Evolutionary conservation across 1,284 basidiomycete species (phyloP), one percentile per base, ranked within the genome.

Genomic region (Ganoderma boninense): DNA sequence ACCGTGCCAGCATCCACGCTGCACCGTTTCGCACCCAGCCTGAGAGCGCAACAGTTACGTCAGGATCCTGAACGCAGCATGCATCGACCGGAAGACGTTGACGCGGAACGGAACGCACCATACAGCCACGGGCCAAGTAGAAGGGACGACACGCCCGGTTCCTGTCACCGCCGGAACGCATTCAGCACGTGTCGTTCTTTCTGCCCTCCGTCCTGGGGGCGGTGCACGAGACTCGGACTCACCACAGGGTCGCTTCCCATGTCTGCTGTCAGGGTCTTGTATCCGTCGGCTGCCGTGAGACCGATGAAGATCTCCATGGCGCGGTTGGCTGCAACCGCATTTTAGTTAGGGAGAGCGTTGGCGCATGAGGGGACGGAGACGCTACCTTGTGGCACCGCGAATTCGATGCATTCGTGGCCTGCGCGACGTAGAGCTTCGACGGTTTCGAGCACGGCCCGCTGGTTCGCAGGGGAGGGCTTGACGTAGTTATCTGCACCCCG

Each of bases 351-450:
- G 20, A 29, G 23, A 0, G 35, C 35, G 23, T 20, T 29, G 43
- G 62, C 49, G 49, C 40, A 40, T n/a, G 43, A 20, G 42, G 64
- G 42, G 26, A 23, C 23, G 43, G 35, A 54, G 26, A 16, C 26
- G 77, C 86, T 35, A 88, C 91, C 82, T 65, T 84, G 79, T 38
- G 87, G 85, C 4, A 86, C 78, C 75, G 85, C 77, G 79, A 95
- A 87, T 79, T 92, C 89, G 49, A 95, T 80, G 70, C 93, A 94
- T 79, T 95, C 93, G 77, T 97, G 95, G 18, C 94, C 95, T 64
- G 86, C 84, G 71, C 84, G 84, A 44, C 84, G 81, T 61, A 97
- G 81, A 0, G 91, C 92, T 8, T 89, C 86, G 7, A 95, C 88
- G 6, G 92, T 89, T 78, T 95, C 91, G n/a, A 88, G 78, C 14